Base-by-base conservation (phyloP, 257 asterid genomes). In the Petrea volubilis region DNA sequence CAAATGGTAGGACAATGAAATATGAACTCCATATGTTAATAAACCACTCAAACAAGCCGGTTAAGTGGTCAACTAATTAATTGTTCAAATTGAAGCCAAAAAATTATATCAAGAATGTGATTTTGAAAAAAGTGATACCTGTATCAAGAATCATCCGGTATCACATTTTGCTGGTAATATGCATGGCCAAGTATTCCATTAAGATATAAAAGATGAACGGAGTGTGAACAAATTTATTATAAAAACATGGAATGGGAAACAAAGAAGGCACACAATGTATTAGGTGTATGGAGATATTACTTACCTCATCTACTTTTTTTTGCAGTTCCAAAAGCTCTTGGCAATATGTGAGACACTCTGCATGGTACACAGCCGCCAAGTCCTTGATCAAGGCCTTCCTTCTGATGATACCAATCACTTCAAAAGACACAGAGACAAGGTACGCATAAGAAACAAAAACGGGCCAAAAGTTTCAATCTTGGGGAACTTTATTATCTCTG, bases 311-410 rank as follows among this genome's bases (percentile, higher is more conserved):
- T 1, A 74, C 11, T 66, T 87, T 87, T n/a, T 77, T 87, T 86
- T 94, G 97, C 36, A 91, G 93, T 77, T 91, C 96, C 84, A 87
- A 78, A 46, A 94, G 96, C 74, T 92, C 91, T 79, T 86, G 96
- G 81, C 98, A 91, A 79, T 89, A 81, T 9, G 96, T 59, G 75
- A 91, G 98, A 81, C 98, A 94, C 88, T 94, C 98, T 0, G 97
- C 91, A 33, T 94, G 98, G 70, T 91, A 94, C 14, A 78, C 82
- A 44, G 90, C 97, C 20, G 98, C 97, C 86, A 93, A 75, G 64
- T 89, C 98, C 74, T 87, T 91, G 70, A 93, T 83, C 86, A 93
- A 75, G 31, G 96, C 91, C 83, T 91, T 93, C 81, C 98, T 86
- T 84, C 86, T 84, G 68, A 91, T 87, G 24, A 91, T 87, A 12